phyloP scores from a whole-genome alignment of 345 rosid species.

The Dipteronia dyeriana region DNA sequence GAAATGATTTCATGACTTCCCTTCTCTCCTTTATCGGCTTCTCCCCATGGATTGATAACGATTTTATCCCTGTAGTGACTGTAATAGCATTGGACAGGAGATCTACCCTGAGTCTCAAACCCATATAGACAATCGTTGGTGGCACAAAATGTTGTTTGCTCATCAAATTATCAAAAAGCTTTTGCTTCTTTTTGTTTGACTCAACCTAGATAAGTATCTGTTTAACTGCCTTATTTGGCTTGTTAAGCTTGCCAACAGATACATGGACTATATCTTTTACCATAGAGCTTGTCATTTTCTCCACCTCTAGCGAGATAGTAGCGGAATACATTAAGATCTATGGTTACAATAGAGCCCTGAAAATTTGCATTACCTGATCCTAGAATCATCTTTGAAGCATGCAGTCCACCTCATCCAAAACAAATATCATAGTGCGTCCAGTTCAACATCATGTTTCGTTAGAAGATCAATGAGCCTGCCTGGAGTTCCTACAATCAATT shows the following conservation, averaged over 20 bases:
- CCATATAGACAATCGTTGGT: conserved; percentile 83
- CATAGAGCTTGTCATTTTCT: conserved; percentile 66
- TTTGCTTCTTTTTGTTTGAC: conserved; percentile 86
- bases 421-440: conserved; percentile 53
- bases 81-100: conserved; percentile 76
- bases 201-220: conserved; percentile 92
- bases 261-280: conserved; percentile 41
- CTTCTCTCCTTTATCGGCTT: conserved; percentile 93
- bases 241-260: conserved; percentile 67
- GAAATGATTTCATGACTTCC: conserved; percentile 62
- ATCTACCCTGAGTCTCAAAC: conserved; percentile 91
- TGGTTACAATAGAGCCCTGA: conserved; percentile 66
- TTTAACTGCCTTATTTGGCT: conserved; percentile 74
- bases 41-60: conserved; percentile 86
- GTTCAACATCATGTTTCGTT: conserved; percentile 58
- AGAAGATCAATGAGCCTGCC: conserved; percentile 90
- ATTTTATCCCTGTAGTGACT: conserved; percentile 67
- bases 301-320: conserved; percentile 70
- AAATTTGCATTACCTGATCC: conserved; percentile 91
- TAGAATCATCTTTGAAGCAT: conserved; percentile 91
- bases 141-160: conserved; percentile 82
- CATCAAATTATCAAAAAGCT: conserved; percentile 79
- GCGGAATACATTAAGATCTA: conserved; percentile 89
- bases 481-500: conserved; percentile 82
- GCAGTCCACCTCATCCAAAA: conserved; percentile 91